phyloP scores from a whole-genome alignment of 805 yeast species.

The Pichia exigua region DNA sequence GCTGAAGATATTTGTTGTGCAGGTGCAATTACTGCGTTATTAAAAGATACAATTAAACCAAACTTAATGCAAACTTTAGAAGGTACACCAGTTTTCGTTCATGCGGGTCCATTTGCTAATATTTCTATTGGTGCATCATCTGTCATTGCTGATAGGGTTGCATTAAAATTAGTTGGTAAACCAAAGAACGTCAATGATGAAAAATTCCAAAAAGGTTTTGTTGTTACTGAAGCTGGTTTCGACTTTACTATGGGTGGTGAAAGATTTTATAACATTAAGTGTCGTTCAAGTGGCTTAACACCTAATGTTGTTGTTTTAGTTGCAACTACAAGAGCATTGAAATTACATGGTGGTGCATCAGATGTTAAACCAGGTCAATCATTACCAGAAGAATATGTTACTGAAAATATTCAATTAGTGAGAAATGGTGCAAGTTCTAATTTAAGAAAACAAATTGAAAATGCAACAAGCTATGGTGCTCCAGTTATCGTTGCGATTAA shows the following conservation, averaged over 20 bases:
- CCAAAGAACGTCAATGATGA: slow-evolving; percentile 28
- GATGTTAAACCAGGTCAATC: slow-evolving; percentile 82
- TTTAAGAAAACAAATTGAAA: slow-evolving; percentile 67
- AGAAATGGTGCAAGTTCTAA: slow-evolving; percentile 58
- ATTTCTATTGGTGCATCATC: slow-evolving; percentile 84
- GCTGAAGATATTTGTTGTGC: slow-evolving; percentile 82
- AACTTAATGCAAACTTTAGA: slow-evolving; percentile 83
- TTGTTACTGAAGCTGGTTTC: slow-evolving; percentile 83
- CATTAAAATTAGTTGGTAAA: slow-evolving; percentile 68
- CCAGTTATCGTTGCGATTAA: slow-evolving; percentile 81
- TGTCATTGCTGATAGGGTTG: slow-evolving; percentile 72
- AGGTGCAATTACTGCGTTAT: slow-evolving; percentile 75
- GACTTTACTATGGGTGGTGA: slow-evolving; percentile 93
- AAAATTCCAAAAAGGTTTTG: slow-evolving; percentile 47
- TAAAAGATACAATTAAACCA: slow-evolving; percentile 79
- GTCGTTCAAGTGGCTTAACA: slow-evolving; percentile 69
- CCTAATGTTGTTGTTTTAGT: slow-evolving; percentile 77
- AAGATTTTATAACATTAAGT: slow-evolving; percentile 74
- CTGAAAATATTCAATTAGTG: slow-evolving; percentile 64
- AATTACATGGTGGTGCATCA: slow-evolving; percentile 85
- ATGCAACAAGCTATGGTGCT: slow-evolving; percentile 63
- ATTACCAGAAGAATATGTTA: slow-evolving; percentile 62
- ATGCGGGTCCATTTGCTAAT: slow-evolving; percentile 86
- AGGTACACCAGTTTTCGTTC: slow-evolving; percentile 82
- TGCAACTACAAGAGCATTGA: slow-evolving; percentile 78